Base-by-base conservation (phyloP, 257 asterid species). In the Schizonepeta tenuifolia region DNA sequence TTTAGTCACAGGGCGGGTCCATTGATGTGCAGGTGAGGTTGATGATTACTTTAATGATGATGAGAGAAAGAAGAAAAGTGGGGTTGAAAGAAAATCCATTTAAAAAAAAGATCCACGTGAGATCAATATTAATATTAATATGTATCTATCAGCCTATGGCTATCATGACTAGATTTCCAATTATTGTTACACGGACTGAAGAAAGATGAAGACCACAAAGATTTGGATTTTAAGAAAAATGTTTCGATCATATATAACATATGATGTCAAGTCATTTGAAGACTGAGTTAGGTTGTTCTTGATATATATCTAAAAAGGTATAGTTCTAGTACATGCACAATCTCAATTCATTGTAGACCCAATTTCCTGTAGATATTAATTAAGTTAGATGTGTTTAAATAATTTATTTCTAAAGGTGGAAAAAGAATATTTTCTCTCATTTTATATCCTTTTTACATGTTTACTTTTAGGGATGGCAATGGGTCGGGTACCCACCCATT, bases 101-200 rank as follows among this genome's bases (percentile, higher is more conserved):
- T n/a, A 51, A 78, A 40, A 2, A 65, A 51, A 40, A 44, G 14
- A 53, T 61, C 49, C 73, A 75, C 62, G 64, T 67, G 75, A 43
- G 67, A 77, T 69, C 31, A 54, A 72, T 9, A 54, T 31, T 31
- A 31, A 31, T 66, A 10, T 67, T 38, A 38, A 38, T 8, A 38
- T 38, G 43, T 38, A 8, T 38, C 5, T 14, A 47, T 69, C 15
- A 46, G 46, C 57, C 38, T 21, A 61, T 80, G 46, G 62, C 38
- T 21, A 61, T 80, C 85, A 72, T 83, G 88, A 86, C 80, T 83
- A 83, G 85, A 86, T 75, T 70, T 69, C 78, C 70, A 74, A 41
- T 79, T 38, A 65, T 65, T 69, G 47, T 43, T 38, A 31, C 20
- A 53, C 53, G 69, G 6, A 65, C 17, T 20, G 47, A 60, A 35